These are phyloP conservation scores for Daldinia caldariorum DNA, from an alignment of 495 filamentous ascomycete genomes.

Conservation along the genomic window DNA sequence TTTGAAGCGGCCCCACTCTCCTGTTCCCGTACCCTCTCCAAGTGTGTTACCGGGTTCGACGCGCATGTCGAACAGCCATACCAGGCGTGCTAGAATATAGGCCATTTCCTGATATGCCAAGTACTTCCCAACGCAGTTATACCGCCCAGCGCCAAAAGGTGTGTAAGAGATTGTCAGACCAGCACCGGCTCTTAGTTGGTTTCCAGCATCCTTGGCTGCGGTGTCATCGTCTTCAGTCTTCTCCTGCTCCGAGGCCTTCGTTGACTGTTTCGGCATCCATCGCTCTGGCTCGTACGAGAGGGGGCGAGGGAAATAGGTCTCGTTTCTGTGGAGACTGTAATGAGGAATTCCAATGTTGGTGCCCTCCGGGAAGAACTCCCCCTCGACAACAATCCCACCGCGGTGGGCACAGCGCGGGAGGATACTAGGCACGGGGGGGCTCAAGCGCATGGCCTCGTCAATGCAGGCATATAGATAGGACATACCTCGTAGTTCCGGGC, in stretches of 20 bases:
- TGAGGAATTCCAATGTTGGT: constrained; percentile 64
- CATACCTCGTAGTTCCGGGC: constrained; percentile 35
- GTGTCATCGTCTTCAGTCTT: no score
- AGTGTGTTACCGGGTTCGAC: no score
- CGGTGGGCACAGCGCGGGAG: constrained; percentile 66
- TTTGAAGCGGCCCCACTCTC: no score
- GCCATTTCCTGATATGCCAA: no score
- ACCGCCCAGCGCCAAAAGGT: no score
- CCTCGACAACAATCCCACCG: constrained; percentile 61
- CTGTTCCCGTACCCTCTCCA: no score
- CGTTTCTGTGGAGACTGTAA: constrained; percentile 63
- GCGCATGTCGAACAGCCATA: no score
- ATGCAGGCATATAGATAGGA: constrained; percentile 71
- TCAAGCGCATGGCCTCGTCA: constrained; percentile 69
- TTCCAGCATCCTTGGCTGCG: no score
- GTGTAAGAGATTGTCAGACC: no score
- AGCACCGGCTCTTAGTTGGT: not conserved
- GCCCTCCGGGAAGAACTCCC: constrained; percentile 62
- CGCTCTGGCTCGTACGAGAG: constrained; percentile 57
- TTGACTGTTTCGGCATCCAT: constrained; percentile 50
- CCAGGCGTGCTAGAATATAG: no score
- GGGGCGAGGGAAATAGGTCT: constrained; percentile 52
- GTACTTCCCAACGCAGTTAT: no score
- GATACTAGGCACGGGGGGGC: constrained; percentile 63
- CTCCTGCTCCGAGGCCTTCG: no score